A percentile compares a stretch with the other conserved stretches of the same genome.
Evolutionary conservation across 176 grass and related monocot genomes (phyloP).

Genomic region (Oryza meridionalis): DNA sequence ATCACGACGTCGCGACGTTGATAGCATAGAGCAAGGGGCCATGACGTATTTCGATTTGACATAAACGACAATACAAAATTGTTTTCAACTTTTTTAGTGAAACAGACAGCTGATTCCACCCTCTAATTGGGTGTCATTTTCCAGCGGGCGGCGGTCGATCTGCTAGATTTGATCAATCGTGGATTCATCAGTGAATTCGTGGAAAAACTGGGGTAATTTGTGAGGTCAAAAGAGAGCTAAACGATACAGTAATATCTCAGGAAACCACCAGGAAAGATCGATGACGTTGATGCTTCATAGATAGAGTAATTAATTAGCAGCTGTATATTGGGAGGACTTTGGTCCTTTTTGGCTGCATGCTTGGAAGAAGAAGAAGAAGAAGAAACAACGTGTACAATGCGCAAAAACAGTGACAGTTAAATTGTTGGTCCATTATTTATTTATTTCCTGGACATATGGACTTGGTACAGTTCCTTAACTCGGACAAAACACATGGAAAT

Average conservation of each 20-base stretch:
- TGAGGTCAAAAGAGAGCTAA: not conserved
- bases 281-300: not conserved
- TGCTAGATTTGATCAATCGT: not conserved
- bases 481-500: not conserved
- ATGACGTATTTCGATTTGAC: not conserved
- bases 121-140: not conserved
- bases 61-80: not conserved
- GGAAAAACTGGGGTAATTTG: not conserved
- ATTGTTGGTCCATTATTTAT: not conserved
- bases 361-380: not conserved
- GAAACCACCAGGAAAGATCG: slow-evolving; percentile 5
- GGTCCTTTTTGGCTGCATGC: not conserved
- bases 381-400: not conserved
- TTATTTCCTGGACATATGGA: not conserved
- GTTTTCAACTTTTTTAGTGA: not conserved
- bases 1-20: not conserved
- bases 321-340: not conserved
- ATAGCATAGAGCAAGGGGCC: not conserved
- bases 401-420: not conserved
- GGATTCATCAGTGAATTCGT: not conserved
- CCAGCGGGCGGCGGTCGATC: not conserved
- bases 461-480: not conserved
- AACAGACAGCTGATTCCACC: not conserved
- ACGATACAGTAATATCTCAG: not conserved
- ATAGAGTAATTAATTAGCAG: not conserved